Conservation (phyloP, 805 yeast species). For the Sugiyamaella floridensis region DNA sequence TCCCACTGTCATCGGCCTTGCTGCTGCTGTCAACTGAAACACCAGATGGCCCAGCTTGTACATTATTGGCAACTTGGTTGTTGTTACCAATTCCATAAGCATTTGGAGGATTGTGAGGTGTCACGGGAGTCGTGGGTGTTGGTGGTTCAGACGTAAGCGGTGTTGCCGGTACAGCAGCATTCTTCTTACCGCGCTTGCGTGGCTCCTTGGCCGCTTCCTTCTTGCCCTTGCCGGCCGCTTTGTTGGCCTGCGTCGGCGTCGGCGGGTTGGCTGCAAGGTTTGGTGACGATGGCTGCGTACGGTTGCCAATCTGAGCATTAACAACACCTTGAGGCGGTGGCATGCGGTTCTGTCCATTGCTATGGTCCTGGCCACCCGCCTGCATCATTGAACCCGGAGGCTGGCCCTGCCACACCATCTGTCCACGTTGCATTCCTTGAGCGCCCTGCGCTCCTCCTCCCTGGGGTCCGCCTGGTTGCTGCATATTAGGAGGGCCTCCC, state of each 20-base stretch:
- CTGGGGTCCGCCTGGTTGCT: constrained; percentile 2
- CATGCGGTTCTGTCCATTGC: constrained; percentile 13
- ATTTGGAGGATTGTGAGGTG: constrained; percentile 31
- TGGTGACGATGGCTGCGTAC: constrained; percentile 24
- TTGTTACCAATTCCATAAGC: constrained; percentile 11
- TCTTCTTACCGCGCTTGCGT: constrained; percentile 22
- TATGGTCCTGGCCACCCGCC: constrained; percentile 1
- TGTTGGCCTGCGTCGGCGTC: constrained; percentile 20
- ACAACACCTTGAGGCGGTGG: constrained; percentile 24
- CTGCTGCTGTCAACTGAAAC: neutral
- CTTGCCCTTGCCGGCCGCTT: constrained; percentile 19
- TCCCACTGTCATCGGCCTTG: constrained; percentile 2
- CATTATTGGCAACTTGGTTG: neutral
- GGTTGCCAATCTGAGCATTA: constrained; percentile 13
- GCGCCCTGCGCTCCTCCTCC: constrained; percentile 7
- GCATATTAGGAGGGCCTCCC: constrained; percentile 8
- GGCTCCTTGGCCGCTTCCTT: constrained; percentile 15
- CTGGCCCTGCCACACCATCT: constrained; percentile 13
- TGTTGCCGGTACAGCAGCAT: constrained; percentile 19
- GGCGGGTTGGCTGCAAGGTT: constrained; percentile 17
- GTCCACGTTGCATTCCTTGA: constrained; percentile 1
- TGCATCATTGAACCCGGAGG: constrained; percentile 1
- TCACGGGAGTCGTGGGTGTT: constrained; percentile 38
- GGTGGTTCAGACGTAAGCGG: constrained; percentile 35
- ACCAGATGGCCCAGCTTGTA: neutral